A percentile compares a stretch with the other conserved stretches of the same genome.
phyloP scores from a whole-genome alignment of 495 filamentous ascomycete genomes.

The Aspergillus steynii region DNA sequence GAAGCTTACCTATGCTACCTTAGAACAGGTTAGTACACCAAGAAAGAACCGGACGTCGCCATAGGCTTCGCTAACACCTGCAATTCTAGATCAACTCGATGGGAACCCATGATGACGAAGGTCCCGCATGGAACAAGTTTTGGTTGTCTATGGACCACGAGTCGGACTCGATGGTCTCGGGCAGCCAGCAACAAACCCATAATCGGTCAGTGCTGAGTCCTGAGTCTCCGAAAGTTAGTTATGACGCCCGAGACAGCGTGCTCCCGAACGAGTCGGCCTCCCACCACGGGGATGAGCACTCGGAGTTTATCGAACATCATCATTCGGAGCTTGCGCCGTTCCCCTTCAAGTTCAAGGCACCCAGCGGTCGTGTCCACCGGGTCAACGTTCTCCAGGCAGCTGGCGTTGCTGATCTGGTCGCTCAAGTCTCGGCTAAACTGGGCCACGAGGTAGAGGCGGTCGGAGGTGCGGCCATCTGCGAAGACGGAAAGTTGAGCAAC shows the following conservation, averaged over 20 bases:
- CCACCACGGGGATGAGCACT: slow-evolving; percentile 81
- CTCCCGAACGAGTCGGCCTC: slow-evolving; percentile 93
- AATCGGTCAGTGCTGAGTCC: slow-evolving; percentile 74
- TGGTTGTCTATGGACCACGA: slow-evolving; percentile 97
- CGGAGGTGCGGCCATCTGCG: slow-evolving; percentile 71
- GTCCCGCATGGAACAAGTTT: slow-evolving; percentile 99
- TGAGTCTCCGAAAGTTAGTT: slow-evolving; percentile 61
- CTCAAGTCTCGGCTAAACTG: slow-evolving; percentile 79
- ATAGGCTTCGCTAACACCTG: not conserved
- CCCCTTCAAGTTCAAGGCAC: slow-evolving; percentile 99
- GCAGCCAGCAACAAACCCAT: slow-evolving; percentile 70
- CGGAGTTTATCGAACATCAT: slow-evolving; percentile 56
- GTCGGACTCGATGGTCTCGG: slow-evolving; percentile 94
- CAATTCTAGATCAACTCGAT: slow-evolving; percentile 67
- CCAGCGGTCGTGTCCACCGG: slow-evolving; percentile 91
- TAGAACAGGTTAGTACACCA: slow-evolving; percentile 79
- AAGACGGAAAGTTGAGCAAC: slow-evolving; percentile 74
- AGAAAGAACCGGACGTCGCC: no score
- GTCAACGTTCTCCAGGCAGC: slow-evolving; percentile 79
- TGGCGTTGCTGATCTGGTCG: slow-evolving; percentile 80
- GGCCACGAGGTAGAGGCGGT: slow-evolving; percentile 84
- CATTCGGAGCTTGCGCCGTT: slow-evolving; percentile 73
- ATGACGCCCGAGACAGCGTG: slow-evolving; percentile 76
- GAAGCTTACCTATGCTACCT: slow-evolving; percentile 94
- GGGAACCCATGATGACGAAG: slow-evolving; percentile 81